phyloP scores from a whole-genome alignment of 2,329 filamentous ascomycete genomes.

The Penicillium griseofulvum region DNA sequence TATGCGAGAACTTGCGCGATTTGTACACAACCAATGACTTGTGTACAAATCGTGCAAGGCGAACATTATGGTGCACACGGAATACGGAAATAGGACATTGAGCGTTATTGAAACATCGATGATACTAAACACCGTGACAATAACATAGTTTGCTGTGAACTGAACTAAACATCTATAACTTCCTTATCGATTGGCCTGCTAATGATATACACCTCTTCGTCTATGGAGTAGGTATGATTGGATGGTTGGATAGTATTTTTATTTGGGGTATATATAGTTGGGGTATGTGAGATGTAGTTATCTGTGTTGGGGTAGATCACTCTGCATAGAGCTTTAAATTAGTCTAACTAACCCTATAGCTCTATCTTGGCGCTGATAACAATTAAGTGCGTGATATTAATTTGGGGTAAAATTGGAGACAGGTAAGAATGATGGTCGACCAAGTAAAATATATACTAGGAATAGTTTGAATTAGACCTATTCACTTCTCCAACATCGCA shows the following conservation, averaged over 20 bases:
- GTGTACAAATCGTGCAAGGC: no score
- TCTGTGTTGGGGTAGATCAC: neutral
- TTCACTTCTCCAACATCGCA: conserved; percentile 10
- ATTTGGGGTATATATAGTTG: neutral
- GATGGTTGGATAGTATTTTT: neutral
- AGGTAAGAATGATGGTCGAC: no score
- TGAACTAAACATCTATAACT: conserved; percentile 54
- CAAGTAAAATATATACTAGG: neutral
- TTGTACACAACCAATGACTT: conserved; percentile 50
- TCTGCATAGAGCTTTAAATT: neutral
- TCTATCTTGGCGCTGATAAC: neutral
- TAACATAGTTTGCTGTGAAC: conserved; percentile 59
- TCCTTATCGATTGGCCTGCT: conserved; percentile 55
- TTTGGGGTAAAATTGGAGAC: neutral
- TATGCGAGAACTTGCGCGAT: conserved; percentile 59
- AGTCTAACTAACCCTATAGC: neutral
- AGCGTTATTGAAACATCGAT: conserved; percentile 59
- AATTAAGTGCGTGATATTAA: neutral
- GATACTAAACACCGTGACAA: conserved; percentile 58
- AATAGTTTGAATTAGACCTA: neutral
- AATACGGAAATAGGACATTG: conserved; percentile 59
- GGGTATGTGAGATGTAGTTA: neutral
- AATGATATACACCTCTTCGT: conserved; percentile 59
- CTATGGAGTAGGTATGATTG: conserved; percentile 45
- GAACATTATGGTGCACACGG: conserved; percentile 60